Percentiles rank a stretch among this genome's conserved stretches.
phyloP scores from a whole-genome alignment of 108 stramenopile species.

The Asterionellopsis glacialis region DNA sequence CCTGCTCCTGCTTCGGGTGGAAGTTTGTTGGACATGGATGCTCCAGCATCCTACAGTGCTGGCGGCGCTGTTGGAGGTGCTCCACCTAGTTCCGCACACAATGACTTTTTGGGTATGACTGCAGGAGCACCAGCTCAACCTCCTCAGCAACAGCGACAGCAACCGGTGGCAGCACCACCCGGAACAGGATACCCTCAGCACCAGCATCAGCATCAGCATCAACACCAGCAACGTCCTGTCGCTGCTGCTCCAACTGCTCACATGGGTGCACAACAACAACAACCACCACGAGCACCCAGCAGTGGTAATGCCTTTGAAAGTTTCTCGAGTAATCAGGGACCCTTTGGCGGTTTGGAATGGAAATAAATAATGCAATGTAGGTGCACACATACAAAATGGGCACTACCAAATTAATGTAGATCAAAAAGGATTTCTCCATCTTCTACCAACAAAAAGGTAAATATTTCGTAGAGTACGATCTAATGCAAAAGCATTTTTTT shows the following conservation, averaged over 20 bases:
- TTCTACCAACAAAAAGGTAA: no score
- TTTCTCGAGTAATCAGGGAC: constrained; percentile 38
- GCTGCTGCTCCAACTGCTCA: no score
- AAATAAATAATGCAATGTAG: no score
- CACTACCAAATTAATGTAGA: no score
- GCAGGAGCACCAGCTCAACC: constrained; percentile 31
- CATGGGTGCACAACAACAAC: constrained; percentile 13
- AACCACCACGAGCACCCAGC: constrained; percentile 12
- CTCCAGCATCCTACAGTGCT: constrained; percentile 16
- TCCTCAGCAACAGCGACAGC: constrained; percentile 1
- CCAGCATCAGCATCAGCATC: constrained; percentile 16
- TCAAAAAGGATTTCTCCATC: no score
- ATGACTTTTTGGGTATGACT: constrained; percentile 83
- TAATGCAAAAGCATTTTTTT: no score
- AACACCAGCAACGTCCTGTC: constrained; percentile 33
- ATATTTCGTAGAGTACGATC: no score
- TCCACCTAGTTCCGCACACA: constrained; percentile 38
- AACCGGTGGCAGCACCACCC: constrained; percentile 5
- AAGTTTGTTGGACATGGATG: constrained; percentile 52
- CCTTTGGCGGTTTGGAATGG: constrained; percentile 53
- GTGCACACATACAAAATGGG: no score
- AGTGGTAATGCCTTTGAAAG: constrained; percentile 45
- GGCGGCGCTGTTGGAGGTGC: constrained; percentile 13
- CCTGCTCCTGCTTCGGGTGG: constrained; percentile 17
- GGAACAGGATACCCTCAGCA: constrained; percentile 15